Evolutionary conservation across 768 basidiomycete genomes (phyloP), one percentile per base, ranked within the genome.

Genomic region (Daedaleopsis sinensis): DNA sequence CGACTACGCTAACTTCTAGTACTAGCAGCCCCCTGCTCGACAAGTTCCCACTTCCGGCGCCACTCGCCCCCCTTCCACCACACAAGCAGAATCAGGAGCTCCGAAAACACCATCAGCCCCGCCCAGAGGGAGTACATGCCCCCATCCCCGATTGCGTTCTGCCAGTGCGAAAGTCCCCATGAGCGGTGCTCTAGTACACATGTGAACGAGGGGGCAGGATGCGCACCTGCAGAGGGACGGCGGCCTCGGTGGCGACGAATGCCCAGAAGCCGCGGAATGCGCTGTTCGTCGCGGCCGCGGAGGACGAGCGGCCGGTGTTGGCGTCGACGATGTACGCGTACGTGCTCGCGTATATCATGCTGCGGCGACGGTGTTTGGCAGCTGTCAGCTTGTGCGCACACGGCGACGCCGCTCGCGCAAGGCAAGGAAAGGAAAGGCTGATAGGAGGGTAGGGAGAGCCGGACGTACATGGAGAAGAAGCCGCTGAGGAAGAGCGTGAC

Each of bases 271-370:
- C 92, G 52, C 94, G 83, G 72, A 90, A 90, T 35, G 82, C 82
- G 58, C 89, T 90, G 72, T 96, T 96, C 35, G 82, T 76, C 0
- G 93, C 92, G 9, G 86, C 83, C 1, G 90, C 92, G 3, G 84
- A 84, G 5, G 89, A 85, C 2, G 91, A 91, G 32, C 90, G 83
- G 10, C 94, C 94, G 8, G 80, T 78, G 70, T 96, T 97, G 6
- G 92, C 85, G 67, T 97, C 94, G 16, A 95, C 92, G 37, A 95
- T 79, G 67, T 94, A 96, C 0, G 94, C 89, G 35, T 96, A 74
- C 0, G 90, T 88, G 52, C 85, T 85, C 18, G 85, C 75, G 69
- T 90, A 89, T 51, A 87, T 84, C 73, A 79, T 79, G 66, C 83
- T 85, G 61, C 7, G 27, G 27, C 27, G 27, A 32, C 27, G 27